phyloP scores from a whole-genome alignment of 1,284 basidiomycete genomes.

The Pseudozyma thailandica region DNA sequence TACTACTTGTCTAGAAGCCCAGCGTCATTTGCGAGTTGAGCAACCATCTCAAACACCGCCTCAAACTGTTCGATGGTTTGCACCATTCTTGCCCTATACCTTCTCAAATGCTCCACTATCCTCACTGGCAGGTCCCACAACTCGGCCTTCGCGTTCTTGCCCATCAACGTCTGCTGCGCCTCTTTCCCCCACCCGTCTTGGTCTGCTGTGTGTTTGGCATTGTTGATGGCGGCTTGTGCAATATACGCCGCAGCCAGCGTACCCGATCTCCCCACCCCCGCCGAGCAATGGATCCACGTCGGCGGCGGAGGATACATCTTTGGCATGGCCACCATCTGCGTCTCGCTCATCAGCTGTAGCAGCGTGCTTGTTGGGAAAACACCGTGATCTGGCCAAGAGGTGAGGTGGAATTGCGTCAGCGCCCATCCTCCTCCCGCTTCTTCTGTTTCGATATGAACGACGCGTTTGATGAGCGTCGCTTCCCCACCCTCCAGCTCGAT shows the following conservation, averaged over 20 bases:
- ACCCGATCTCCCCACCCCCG: constrained; percentile 70
- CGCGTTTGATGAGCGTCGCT: constrained; percentile 18
- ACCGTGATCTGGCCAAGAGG: constrained; percentile 84
- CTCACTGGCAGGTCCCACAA: constrained; percentile 36
- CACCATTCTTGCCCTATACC: constrained; percentile 56
- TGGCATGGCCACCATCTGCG: constrained; percentile 46
- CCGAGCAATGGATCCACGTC: constrained; percentile 79
- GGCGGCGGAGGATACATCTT: constrained; percentile 72
- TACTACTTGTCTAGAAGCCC: background rate
- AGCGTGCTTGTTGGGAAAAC: constrained; percentile 71
- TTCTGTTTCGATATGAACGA: constrained; percentile 11
- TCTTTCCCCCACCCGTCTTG: no score
- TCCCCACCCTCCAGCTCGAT: constrained; percentile 25
- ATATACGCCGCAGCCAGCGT: constrained; percentile 71
- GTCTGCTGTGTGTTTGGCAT: background rate
- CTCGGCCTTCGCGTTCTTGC: background rate
- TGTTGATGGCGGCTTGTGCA: constrained; percentile 26
- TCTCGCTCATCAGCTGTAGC: constrained; percentile 39
- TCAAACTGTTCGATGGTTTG: constrained; percentile 56
- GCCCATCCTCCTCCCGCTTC: constrained; percentile 7
- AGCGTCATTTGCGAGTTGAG: constrained; percentile 3
- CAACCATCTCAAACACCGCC: constrained; percentile 32
- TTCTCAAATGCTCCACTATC: constrained; percentile 52
- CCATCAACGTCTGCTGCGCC: background rate
- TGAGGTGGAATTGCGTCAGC: constrained; percentile 78